Conservation (phyloP, 164 flowering plant species). For the Vitis cinerea region DNA sequence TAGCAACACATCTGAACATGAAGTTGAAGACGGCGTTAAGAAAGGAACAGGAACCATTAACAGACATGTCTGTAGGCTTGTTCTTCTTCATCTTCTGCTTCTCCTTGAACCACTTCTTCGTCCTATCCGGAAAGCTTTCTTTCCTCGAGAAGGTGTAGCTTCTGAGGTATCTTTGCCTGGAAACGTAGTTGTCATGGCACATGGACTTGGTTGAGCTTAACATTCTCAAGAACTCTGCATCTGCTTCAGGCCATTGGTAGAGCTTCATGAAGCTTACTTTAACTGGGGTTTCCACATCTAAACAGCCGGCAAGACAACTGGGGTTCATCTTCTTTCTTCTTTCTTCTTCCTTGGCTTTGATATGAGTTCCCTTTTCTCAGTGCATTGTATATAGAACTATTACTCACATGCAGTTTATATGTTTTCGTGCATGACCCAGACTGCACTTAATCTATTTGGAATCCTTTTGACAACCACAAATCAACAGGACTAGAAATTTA, state of each 20-base stretch:
- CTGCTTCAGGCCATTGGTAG: slow-evolving; percentile 12
- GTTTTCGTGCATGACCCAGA: no score
- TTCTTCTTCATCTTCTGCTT: neutral
- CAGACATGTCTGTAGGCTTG: slow-evolving; percentile 2
- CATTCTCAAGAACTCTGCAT: slow-evolving; percentile 3
- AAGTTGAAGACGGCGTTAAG: slow-evolving; percentile 13
- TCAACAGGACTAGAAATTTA: no score
- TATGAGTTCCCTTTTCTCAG: no score
- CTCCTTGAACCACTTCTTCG: slow-evolving; percentile 1
- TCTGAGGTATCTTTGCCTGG: slow-evolving; percentile 2
- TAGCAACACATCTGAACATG: slow-evolving; percentile 24
- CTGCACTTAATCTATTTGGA: no score
- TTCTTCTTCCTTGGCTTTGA: no score
- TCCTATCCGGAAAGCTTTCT: neutral
- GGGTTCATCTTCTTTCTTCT: no score
- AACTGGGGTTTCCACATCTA: neutral
- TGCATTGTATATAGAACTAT: no score
- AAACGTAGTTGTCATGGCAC: neutral
- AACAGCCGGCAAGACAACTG: neutral
- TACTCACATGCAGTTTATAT: no score
- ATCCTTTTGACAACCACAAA: no score
- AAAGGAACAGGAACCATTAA: neutral
- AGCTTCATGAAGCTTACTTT: slow-evolving; percentile 8
- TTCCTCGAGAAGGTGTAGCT: slow-evolving; percentile 5
- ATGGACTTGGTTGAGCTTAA: neutral